phyloP scores from a whole-genome alignment of 371 early-diverging fungal species.

The Mortierella sp. region DNA sequence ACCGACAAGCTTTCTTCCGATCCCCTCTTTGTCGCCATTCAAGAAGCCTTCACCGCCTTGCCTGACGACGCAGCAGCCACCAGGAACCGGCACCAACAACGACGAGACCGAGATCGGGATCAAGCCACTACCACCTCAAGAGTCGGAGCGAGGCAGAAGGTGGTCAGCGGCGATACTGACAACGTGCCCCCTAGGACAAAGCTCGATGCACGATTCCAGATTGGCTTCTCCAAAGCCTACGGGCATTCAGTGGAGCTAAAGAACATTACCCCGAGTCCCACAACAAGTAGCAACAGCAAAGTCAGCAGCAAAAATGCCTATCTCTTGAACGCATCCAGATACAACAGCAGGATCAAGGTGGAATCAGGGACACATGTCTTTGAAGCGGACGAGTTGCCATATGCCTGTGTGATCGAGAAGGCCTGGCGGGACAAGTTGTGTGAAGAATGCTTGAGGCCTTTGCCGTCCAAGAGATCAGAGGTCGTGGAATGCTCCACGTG shows the following conservation, averaged over 20 bases:
- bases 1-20: not conserved
- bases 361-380: constrained; percentile 38
- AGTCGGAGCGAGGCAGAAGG: too few species aligned
- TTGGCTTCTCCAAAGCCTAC: constrained; percentile 29
- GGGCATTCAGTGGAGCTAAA: constrained; percentile 35
- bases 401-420: constrained; percentile 35
- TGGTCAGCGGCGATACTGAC: not conserved
- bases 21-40: constrained; percentile 12
- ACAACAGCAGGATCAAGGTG: constrained; percentile 2
- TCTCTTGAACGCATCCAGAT: not conserved
- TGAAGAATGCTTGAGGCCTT: constrained; percentile 34
- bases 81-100: too few species aligned
- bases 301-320: not conserved
- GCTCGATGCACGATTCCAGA: constrained; percentile 23
- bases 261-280: constrained; percentile 5
- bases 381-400: constrained; percentile 33
- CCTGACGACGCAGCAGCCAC: not conserved
- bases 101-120: not conserved
- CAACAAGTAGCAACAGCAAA: not conserved
- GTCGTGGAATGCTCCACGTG: constrained; percentile 24
- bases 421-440: constrained; percentile 36
- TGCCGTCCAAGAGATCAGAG: not conserved
- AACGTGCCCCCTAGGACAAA: too few species aligned
- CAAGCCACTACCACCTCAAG: not conserved
- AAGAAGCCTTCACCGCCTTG: constrained; percentile 13